Evolutionary conservation across 139 green algal species (phyloP), one percentile per base, ranked within the genome.

Genomic region (Auxenochlorella protothecoides): DNA sequence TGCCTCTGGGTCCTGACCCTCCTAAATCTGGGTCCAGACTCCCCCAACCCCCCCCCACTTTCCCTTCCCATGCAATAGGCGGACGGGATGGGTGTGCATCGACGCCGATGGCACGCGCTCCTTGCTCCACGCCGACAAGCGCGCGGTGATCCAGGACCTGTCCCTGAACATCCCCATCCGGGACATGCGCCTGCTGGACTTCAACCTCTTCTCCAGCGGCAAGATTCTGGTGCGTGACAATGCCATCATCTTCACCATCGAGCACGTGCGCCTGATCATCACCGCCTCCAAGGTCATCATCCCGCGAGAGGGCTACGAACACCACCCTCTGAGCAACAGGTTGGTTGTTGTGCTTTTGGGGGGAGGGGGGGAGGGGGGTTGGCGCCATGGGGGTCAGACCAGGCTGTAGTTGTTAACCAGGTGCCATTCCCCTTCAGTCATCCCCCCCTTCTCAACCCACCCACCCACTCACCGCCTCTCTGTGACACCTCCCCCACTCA

Each of bases 151-250:
- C 7, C 77, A 87, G 72, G 60, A 79, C 53, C 85, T 88, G 63
- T 77, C 81, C 53, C 75, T 96, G 53, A 85, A 89, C 60, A 85
- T 96, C 55, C 89, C 90, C 59, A 89, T 90, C 15, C 85, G 90
- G 13, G 90, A 96, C 79, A 89, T 96, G 86, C 80, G 89, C 8
- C 76, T 96, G 44, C 81, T 96, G 71, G 90, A 96, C 70, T 81
- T 82, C n/a, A 84, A 79, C 64, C 71, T 89, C 44, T 61, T 77
- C 16, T 80, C 72, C 51, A 78, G 69, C 9, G 81, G 73, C 55
- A 84, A 80, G 55, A 81, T 92, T 10, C 79, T 92, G 62, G 87
- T 93, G 44, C 74, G 90, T 6, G 90, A 96, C 76, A 93, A 93
- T 69, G 88, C 86, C 0, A 81, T 96, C 65, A 80, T 96, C 9